These are phyloP conservation scores for Pythium rhizo-oryzae DNA, from an alignment of 352 stramenopile genomes.

Conservation along the genomic window DNA sequence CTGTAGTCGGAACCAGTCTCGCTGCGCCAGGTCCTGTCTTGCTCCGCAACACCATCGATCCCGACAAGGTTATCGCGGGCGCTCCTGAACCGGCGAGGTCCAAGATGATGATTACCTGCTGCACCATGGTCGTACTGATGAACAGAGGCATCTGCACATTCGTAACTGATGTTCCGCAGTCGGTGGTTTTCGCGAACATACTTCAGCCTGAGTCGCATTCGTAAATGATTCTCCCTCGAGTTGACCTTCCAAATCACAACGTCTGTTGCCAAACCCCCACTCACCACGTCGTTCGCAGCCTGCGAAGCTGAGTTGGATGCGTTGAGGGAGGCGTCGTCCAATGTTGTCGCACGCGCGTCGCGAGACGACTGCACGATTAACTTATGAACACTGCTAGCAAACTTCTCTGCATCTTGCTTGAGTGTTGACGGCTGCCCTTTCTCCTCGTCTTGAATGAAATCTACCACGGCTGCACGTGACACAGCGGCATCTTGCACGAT, in stretches of 20 bases:
- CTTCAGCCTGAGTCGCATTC: constrained; percentile 79
- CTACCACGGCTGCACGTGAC: constrained; percentile 32
- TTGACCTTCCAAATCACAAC: constrained; percentile 56
- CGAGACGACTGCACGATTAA: constrained; percentile 42
- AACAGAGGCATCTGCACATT: constrained; percentile 48
- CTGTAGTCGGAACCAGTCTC: constrained; percentile 79
- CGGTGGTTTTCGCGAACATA: constrained; percentile 64
- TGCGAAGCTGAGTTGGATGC: not conserved
- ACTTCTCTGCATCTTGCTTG: constrained; percentile 76
- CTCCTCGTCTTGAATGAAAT: constrained; percentile 43
- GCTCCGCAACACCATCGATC: constrained; percentile 34
- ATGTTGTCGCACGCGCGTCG: constrained; percentile 6
- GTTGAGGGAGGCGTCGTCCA: not conserved
- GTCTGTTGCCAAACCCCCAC: constrained; percentile 2
- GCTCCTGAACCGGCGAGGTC: constrained; percentile 29
- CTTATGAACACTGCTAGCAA: constrained; percentile 80
- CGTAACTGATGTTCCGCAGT: constrained; percentile 65
- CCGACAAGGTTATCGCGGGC: constrained; percentile 33
- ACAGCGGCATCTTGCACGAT: constrained; percentile 43
- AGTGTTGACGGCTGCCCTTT: constrained; percentile 46
- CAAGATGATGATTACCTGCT: constrained; percentile 20
- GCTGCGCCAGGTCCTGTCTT: constrained; percentile 66
- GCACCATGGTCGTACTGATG: constrained; percentile 37
- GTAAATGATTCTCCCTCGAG: constrained; percentile 68
- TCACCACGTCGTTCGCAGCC: not conserved